Base-by-base conservation (phyloP, 805 yeast genomes). In the Hanseniaspora pseudoguilliermondii region DNA sequence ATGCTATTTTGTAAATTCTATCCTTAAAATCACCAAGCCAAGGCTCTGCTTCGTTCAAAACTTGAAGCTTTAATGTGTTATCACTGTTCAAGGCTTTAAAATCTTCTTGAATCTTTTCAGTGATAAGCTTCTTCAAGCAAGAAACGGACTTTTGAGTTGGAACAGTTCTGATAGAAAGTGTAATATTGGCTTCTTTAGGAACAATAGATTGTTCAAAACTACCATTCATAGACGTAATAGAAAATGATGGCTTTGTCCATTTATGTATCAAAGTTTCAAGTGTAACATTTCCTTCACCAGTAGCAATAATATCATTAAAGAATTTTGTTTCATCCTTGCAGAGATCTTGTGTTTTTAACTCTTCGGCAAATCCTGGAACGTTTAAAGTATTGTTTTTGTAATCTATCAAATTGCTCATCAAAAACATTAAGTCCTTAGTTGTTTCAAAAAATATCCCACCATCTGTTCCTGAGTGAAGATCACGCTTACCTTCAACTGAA, bases 391-490 rank as follows among this genome's bases (percentile, higher is more conserved):
- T 81, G 64, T n/a, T 29, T 21, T 44, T 44, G 9, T 21, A 7
- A 18, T 39, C 38, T 18, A 53, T 38, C 18, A 53, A 39, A 32
- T 39, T 91, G 71, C 53, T 79, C 77, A 1, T 91, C 77, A 23
- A 90, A 69, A 18, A 91, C 64, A 54, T 82, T 67, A 91, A 69
- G 65, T 91, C 97, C 71, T 86, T 79, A 0, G 95, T 82, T 2
- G 98, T 97, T 63, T 91, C 98, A 57, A 84, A 76, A 59, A 80
- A 78, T 9, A 84, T 82, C 58, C 97, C 97, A 52, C 98, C 98
- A 69, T 89, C 95, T 10, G 93, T 93, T 59, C 98, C 98, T 0
- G 97, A 87, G 66, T 93, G 98, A 57, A 95, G 73, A 67, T 93
- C 97, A 1, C 95, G 95, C 58, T 76, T 76, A 60, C 83, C 90